phyloP scores from a whole-genome alignment of 2,329 filamentous ascomycete genomes.

The Arthrobotrys sinensis region DNA sequence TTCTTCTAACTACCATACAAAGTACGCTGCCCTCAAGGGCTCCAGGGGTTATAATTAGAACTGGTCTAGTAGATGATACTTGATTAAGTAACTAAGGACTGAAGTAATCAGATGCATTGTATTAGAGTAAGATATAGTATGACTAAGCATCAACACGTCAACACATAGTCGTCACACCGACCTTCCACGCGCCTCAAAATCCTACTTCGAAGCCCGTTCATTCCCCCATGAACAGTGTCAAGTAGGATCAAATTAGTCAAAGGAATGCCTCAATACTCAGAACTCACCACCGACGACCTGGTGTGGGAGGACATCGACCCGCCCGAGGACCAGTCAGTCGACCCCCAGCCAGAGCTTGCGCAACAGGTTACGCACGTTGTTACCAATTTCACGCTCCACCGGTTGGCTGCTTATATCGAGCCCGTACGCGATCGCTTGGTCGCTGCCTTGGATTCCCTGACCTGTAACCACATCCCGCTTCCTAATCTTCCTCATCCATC shows the following conservation, averaged over 20 bases:
- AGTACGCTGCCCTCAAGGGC: too few species aligned
- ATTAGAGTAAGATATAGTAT: too few species aligned
- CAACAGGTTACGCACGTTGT: constrained; percentile 17
- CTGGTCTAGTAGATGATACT: too few species aligned
- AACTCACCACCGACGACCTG: constrained; percentile 20
- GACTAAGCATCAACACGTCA: constrained; percentile 28
- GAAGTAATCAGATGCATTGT: too few species aligned
- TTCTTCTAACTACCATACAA: too few species aligned
- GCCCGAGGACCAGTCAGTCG: neutral
- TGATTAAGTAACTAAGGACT: too few species aligned
- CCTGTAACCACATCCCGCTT: neutral
- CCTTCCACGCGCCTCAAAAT: neutral
- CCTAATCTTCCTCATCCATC: neutral
- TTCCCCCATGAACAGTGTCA: too few species aligned
- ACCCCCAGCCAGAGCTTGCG: neutral
- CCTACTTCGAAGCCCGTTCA: too few species aligned
- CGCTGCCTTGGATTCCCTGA: constrained; percentile 2
- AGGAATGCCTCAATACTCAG: constrained; percentile 1
- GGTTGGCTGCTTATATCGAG: neutral
- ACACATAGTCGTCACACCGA: neutral
- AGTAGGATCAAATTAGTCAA: neutral
- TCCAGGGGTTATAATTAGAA: too few species aligned
- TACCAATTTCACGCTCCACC: constrained; percentile 1
- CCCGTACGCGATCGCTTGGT: constrained; percentile 2
- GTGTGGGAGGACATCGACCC: constrained; percentile 29